phyloP scores from a whole-genome alignment of 371 early-diverging fungal species.

The Mortierella sp. region DNA sequence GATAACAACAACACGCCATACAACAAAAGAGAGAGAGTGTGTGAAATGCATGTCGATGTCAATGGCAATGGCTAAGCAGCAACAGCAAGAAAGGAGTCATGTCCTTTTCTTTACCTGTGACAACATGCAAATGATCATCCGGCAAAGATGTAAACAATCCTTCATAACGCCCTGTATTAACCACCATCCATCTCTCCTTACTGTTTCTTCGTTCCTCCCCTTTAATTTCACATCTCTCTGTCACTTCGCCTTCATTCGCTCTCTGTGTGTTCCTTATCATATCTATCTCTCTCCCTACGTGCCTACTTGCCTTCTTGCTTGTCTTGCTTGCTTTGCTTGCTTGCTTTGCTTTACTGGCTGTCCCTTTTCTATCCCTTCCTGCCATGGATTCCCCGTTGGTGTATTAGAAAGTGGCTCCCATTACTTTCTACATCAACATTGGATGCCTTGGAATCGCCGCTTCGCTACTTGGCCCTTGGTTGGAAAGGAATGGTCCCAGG shows the following conservation, averaged over 20 bases:
- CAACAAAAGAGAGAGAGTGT: not conserved
- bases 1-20: not conserved
- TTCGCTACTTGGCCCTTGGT: slow-evolving; percentile 77
- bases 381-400: not conserved
- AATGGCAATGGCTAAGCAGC: not conserved
- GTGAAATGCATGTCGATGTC: not conserved
- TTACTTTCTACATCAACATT: slow-evolving; percentile 79
- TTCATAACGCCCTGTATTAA: no score
- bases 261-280: not conserved
- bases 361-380: not conserved
- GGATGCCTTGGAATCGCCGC: slow-evolving; percentile 75
- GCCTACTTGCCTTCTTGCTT: slow-evolving; percentile 1
- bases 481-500: slow-evolving; percentile 75
- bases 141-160: not conserved
- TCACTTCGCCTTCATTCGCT: not conserved
- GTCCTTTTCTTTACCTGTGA: not conserved
- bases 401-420: slow-evolving; percentile 63
- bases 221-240: not conserved
- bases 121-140: no score
- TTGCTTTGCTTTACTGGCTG: not conserved
- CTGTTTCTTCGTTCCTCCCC: slow-evolving; percentile 8
- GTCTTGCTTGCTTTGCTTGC: not conserved
- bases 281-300: not conserved
- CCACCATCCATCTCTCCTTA: not conserved
- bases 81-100: not conserved